Conservation (phyloP, 768 basidiomycete species). For the Kwoniella sp. region DNA sequence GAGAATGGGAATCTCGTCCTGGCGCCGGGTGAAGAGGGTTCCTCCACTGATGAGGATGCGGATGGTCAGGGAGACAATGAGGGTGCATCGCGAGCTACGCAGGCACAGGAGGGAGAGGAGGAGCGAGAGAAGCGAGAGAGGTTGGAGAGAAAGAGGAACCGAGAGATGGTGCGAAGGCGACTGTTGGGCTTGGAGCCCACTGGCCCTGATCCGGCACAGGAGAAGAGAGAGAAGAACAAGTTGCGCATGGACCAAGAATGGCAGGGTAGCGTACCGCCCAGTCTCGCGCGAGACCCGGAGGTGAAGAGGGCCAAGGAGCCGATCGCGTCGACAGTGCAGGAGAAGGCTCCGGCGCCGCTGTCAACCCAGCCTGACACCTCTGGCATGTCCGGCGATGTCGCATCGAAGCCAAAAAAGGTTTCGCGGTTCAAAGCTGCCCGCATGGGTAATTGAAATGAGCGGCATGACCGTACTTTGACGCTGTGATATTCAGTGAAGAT, state of each 20-base stretch:
- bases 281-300: not conserved
- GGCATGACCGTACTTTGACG: too few relatives aligned
- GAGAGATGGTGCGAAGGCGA: constrained; percentile 22
- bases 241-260: too few relatives aligned
- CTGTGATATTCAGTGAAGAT: too few relatives aligned
- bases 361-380: constrained; percentile 2
- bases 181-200: constrained; percentile 20
- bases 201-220: not conserved
- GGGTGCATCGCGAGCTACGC: not conserved
- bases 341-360: not conserved
- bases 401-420: constrained; percentile 27
- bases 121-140: not conserved
- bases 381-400: not conserved
- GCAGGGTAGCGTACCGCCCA: too few relatives aligned
- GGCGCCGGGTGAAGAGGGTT: constrained; percentile 32
- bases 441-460: constrained; percentile 14
- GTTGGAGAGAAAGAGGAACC: constrained; percentile 5
- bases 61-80: constrained; percentile 5
- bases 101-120: too few relatives aligned
- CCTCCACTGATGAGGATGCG: constrained; percentile 21
- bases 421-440: constrained; percentile 38
- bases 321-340: constrained; percentile 3
- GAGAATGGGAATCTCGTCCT: constrained; percentile 44
- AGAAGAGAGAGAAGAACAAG: not conserved
- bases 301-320: constrained; percentile 1